Base-by-base conservation (phyloP, 345 rosid species). In the Corchorus olitorius region DNA sequence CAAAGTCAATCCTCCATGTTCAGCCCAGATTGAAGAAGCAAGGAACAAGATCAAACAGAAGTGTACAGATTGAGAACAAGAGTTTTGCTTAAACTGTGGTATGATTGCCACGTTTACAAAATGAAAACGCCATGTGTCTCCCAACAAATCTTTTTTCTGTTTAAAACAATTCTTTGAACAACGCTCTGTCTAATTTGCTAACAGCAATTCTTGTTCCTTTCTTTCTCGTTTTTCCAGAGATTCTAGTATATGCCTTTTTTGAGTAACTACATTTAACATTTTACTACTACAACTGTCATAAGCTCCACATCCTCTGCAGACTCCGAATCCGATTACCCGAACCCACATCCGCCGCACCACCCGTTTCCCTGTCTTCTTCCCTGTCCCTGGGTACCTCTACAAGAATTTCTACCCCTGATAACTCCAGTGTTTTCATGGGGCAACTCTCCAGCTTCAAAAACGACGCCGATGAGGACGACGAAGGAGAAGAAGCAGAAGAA, bases 221-320 rank as follows among this genome's bases (percentile, higher is more conserved):
- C 6, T 33, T 33, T 53, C 8, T 4, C 19, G 27, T 67, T 9
- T 20, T 20, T 0, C 9, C 48, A 37, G 4, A 14, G 10, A 22
- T 22, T 45, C 37, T 19, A 4, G 54, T 20, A 16, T 22, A 35
- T 13, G 48, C 68, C 22, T 37, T 64, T 16, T 64, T 16, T 1
- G 17, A 19, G 53, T 65, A 65, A 35, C 0, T 63, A 15, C n/a
- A 15, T n/a, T 10, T 19, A 20, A 5, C 14, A 43, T 45, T 45
- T 20, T 37, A 16, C 53, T 19, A 19, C 13, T 22, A 14, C 53
- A 10, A n/a, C 7, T 62, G 5, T 20, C 77, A 76, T 67, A 76
- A 53, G 69, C 78, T 81, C 69, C 81, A 82, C 34, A 87, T 79
- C 60, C 89, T 77, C 77, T 79, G 82, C 72, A 82, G 77, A 46